phyloP scores from a whole-genome alignment of 129 eudicot genomes.

The Flaveria ramosissima region DNA sequence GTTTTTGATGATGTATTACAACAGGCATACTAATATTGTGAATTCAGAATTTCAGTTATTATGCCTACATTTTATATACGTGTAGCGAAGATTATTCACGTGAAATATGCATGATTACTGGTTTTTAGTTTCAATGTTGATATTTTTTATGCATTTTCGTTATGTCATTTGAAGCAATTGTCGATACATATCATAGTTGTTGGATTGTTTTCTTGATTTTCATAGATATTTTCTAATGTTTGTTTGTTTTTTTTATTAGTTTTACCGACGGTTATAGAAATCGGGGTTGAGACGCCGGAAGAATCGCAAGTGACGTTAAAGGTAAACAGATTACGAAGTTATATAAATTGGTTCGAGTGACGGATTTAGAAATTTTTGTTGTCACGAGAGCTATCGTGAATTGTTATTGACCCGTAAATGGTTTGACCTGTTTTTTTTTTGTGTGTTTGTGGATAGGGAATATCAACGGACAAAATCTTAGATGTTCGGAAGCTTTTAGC shows the following conservation, averaged over 20 bases:
- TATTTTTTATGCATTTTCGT: not conserved
- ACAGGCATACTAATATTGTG: constrained; percentile 17
- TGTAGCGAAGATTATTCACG: constrained; percentile 24
- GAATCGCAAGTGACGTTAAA: constrained; percentile 71
- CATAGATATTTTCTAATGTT: not conserved
- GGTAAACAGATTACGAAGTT: constrained; percentile 42
- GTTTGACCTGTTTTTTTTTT: not conserved
- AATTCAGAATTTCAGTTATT: constrained; percentile 23
- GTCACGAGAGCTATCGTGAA: not conserved
- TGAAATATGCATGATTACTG: constrained; percentile 28
- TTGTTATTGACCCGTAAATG: not conserved
- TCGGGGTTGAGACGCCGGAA: constrained; percentile 63
- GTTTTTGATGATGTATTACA: not conserved
- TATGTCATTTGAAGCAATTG: constrained; percentile 1
- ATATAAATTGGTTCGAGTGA: not conserved
- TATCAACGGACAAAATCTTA: constrained; percentile 87
- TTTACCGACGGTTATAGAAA: constrained; percentile 69
- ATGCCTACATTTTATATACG: constrained; percentile 37
- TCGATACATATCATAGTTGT: constrained; percentile 1
- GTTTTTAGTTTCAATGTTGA: not conserved
- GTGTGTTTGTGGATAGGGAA: constrained; percentile 56
- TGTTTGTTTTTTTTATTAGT: constrained; percentile 46
- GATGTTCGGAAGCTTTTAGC: constrained; percentile 84
- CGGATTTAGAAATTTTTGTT: not conserved
- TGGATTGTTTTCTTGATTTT: constrained; percentile 9